Base-by-base conservation (phyloP, 2,329 filamentous ascomycete species). In the Polytolypa hystricis region DNA sequence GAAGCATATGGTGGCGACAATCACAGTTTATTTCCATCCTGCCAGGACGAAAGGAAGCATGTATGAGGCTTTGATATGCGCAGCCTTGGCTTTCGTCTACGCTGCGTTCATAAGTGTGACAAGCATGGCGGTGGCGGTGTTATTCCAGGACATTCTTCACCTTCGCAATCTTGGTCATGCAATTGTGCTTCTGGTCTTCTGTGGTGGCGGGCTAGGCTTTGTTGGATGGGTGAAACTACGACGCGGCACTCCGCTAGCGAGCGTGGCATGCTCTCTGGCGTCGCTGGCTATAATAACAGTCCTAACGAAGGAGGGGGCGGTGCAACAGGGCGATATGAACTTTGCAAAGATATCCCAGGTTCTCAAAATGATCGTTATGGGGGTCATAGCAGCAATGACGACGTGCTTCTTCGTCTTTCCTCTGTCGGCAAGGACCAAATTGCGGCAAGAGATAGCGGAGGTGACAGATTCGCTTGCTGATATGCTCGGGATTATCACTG, bases 21-120 rank as follows among this genome's bases (percentile, higher is more conserved):
- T 95, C 40, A 93, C 85, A 1, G 87, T 95, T 8, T 96, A 94
- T 54, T 96, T 95, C 52, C 86, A 95, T 56, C 86, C 89, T 4
- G 84, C 85, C 4, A 72, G 89, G 40, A 84, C 84, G 12, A 74
- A 79, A 17, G 89, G 89, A 1, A 91, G 83, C 46, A 94, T 95
- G 85, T 73, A 84, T 40, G 84, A 94, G 59, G 87, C 86, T 3
- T 73, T 81, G 8, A 62, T 87, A 21, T 77, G 91, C 40, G 84
- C 84, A 4, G 62, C 83, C 25, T 67, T 81, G 21, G 87, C 86
- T 2, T 84, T 94, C 42, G 60, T 78, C 25, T 96, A 93, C 55
- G 79, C 81, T 2, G 73, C 78, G 21, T 65, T 85, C 26, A 66
- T 95, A 25, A 84, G 80, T 4, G 72, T 91, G 37, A 70, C 84